phyloP scores from a whole-genome alignment of 805 yeast genomes.

The Tanozyma kutaoensis region DNA sequence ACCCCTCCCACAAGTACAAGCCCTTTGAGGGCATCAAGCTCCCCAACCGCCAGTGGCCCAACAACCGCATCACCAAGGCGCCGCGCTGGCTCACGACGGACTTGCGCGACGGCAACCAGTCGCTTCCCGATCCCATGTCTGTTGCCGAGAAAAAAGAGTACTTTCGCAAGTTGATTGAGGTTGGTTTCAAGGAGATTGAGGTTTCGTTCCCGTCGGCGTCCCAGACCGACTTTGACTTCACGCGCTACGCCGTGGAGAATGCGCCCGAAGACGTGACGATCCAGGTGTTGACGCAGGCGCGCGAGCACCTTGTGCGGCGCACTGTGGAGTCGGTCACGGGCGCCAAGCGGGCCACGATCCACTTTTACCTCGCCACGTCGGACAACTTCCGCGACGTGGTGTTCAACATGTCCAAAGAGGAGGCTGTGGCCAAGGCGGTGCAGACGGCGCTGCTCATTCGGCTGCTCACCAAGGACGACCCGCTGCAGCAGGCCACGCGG shows the following conservation, averaged over 20 bases:
- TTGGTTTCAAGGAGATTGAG: constrained; percentile 74
- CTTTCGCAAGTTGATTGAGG: constrained; percentile 56
- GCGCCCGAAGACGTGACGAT: constrained; percentile 66
- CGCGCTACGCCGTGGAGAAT: constrained; percentile 65
- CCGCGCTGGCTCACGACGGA: constrained; percentile 78
- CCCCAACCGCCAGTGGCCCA: constrained; percentile 62
- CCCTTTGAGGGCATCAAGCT: constrained; percentile 42
- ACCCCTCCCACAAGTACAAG: constrained; percentile 52
- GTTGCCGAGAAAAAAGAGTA: constrained; percentile 62
- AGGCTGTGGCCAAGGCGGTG: constrained; percentile 55
- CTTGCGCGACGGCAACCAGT: constrained; percentile 71
- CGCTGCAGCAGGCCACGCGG: constrained; percentile 43
- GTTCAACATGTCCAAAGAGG: constrained; percentile 57
- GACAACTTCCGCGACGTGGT: constrained; percentile 67
- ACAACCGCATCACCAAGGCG: constrained; percentile 48
- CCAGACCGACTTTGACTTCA: constrained; percentile 72
- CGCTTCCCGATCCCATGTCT: constrained; percentile 75
- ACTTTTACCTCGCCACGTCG: constrained; percentile 64
- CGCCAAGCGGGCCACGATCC: constrained; percentile 60
- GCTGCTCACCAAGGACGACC: constrained; percentile 65
- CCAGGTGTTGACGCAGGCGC: constrained; percentile 65
- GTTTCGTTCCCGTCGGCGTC: constrained; percentile 75
- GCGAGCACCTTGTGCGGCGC: constrained; percentile 61
- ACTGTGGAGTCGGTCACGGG: constrained; percentile 65
- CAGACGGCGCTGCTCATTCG: constrained; percentile 57